A percentile compares a stretch with the other conserved stretches of the same genome.
Conservation (phyloP, 257 asterid species). For the Solanum peruvianum region DNA sequence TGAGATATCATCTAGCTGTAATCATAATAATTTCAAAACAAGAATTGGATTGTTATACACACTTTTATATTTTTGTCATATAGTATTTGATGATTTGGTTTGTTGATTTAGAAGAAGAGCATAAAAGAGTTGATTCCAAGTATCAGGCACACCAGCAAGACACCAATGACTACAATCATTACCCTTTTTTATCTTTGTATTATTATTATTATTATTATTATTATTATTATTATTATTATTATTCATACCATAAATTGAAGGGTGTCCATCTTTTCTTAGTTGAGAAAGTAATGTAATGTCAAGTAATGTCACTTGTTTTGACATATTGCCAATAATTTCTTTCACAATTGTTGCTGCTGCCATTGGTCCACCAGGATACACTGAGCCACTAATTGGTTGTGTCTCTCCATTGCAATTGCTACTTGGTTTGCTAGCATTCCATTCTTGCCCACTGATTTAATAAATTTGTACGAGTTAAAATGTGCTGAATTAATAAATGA, state of each 20-base stretch:
- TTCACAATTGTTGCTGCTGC: constrained; percentile 24
- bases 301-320: constrained; percentile 34
- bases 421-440: constrained; percentile 30
- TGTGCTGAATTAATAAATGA: too few relatives aligned
- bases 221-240: neutral
- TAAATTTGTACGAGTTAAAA: neutral
- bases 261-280: constrained; percentile 74
- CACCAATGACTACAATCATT: constrained; percentile 92
- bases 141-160: constrained; percentile 74
- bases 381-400: constrained; percentile 21
- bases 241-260: constrained; percentile 26
- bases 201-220: neutral
- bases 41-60: neutral
- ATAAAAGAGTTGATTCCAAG: constrained; percentile 70
- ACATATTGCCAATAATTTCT: constrained; percentile 31
- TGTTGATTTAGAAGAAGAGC: constrained; percentile 15
- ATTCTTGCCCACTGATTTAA: constrained; percentile 40
- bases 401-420: constrained; percentile 40
- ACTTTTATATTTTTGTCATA: neutral
- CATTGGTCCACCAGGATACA: constrained; percentile 29
- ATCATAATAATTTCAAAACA: neutral
- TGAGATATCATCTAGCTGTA: neutral
- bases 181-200: neutral
- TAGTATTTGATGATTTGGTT: neutral
- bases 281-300: constrained; percentile 53